Base-by-base conservation (phyloP, 495 filamentous ascomycete species). In the Glutinoglossum americanum region DNA sequence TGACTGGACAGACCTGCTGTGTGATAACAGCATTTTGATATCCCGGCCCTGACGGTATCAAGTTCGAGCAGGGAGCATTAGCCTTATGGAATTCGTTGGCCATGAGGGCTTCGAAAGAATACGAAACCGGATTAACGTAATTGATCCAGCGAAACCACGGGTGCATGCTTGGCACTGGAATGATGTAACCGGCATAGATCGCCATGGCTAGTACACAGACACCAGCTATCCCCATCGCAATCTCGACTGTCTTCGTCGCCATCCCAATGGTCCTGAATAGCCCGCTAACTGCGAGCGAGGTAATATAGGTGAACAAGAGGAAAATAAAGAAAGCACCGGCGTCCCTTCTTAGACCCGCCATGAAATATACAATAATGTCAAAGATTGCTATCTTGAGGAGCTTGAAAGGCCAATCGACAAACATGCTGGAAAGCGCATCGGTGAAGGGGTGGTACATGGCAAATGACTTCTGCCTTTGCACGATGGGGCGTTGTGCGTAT, bases 291-390 rank as follows among this genome's bases (percentile, higher is more conserved):
- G 77, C 78, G 75, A 93, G 78, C 0, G 85, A 88, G 2, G 83
- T 66, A 1, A 69, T 68, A 57, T 65, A 74, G 0, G 74, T 60
- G 57, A 87, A 76, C 1, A 90, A 68, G 3, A 84, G 65, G 45
- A 73, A 79, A 60, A 89, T 93, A 67, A 94, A 93, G 68, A 93
- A 94, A 57, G 89, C 84, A 1, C 82, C 85, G 4, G 86, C 70
- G 0, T 81, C 81, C 27, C 79, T 70, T 32, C 76, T 69, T 11
- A 94, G 77, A 26, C 78, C 76, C 7, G 77, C 60, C 74, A 79
- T 75, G 64, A 83, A 89, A 71, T 88, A 90, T 23, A 92, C 77
- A 39, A 92, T 74, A 26, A 89, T 57, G 58, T 83, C 74, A 66
- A 92, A 93, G 3, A 90, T 65, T 4, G 78, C 59, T 0, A 87